Evolutionary conservation across 2,329 filamentous ascomycete species (phyloP).

Genomic region (Beauveria bassiana): DNA sequence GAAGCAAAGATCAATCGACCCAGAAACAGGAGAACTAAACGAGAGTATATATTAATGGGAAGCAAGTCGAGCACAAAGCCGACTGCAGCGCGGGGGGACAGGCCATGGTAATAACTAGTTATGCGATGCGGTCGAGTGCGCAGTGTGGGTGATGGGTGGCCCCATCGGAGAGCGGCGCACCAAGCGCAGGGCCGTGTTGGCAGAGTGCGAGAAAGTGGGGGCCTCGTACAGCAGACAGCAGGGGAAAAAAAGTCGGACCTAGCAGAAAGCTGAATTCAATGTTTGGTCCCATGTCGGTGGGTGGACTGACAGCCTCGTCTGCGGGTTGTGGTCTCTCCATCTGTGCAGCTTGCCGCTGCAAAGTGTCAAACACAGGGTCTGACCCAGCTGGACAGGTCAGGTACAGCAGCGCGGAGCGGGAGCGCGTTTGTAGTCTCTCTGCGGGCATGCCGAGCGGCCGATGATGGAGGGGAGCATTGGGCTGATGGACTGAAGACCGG

Average conservation of each 20-base stretch:
- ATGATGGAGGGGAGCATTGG: not conserved
- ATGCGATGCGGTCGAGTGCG: not conserved
- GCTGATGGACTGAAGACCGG: not conserved
- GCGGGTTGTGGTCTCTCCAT: not conserved
- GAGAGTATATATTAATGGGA: not conserved
- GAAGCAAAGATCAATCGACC: not conserved
- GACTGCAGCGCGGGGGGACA: not conserved
- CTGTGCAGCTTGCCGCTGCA: not conserved
- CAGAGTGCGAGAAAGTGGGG: not conserved
- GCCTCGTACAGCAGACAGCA: not conserved
- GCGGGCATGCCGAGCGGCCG: slow-evolving; percentile 2
- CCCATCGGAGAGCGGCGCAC: not conserved
- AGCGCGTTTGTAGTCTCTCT: not conserved
- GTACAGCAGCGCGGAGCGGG: not conserved
- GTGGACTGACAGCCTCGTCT: not conserved
- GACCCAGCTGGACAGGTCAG: not conserved
- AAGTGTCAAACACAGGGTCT: not conserved
- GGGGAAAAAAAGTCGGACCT: not conserved
- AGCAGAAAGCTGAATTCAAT: not conserved
- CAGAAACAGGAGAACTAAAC: slow-evolving; percentile 1
- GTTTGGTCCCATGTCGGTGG: not conserved
- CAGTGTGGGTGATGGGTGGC: not conserved
- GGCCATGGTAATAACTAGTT: not conserved
- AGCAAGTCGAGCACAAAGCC: not conserved
- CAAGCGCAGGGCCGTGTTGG: not conserved